Conservation (phyloP, 1,284 basidiomycete genomes). For the Abortiporus biennis region DNA sequence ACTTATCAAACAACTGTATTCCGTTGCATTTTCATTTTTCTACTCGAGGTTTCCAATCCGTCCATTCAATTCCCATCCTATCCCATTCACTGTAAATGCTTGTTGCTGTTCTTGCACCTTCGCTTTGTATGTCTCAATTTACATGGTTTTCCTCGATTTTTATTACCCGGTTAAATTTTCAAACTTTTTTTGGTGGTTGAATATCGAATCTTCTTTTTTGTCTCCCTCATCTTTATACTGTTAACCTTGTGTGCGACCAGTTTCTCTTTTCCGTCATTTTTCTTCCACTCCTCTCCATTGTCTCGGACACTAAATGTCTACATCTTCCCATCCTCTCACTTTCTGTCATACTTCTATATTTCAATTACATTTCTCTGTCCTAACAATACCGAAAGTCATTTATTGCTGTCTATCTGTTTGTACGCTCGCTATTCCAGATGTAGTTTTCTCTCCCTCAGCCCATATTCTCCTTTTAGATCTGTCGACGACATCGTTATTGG, state of each 20-base stretch:
- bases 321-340: slow-evolving; percentile 1
- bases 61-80: no score
- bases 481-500: no score
- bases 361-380: slow-evolving; percentile 3
- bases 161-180: slow-evolving; percentile 41
- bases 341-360: neutral
- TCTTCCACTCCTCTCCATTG: neutral
- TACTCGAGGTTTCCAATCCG: no score
- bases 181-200: no score
- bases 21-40: slow-evolving; percentile 2
- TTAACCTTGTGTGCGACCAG: neutral
- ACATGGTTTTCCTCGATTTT: slow-evolving; percentile 29
- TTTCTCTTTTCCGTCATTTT: neutral
- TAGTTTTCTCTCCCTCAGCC: neutral
- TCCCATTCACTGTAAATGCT: no score
- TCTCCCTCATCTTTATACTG: slow-evolving; percentile 9
- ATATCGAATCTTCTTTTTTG: slow-evolving; percentile 14
- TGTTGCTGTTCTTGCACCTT: no score
- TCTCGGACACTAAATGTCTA: neutral
- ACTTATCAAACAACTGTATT: slow-evolving; percentile 3
- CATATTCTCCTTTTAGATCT: neutral
- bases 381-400: slow-evolving; percentile 6
- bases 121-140: slow-evolving; percentile 1
- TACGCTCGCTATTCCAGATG: slow-evolving; percentile 2
- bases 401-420: slow-evolving; percentile 11